Percentiles rank a stretch among this genome's conserved stretches.
Evolutionary conservation across 345 rosid species (phyloP).

Genomic region (Euphorbia lathyris): DNA sequence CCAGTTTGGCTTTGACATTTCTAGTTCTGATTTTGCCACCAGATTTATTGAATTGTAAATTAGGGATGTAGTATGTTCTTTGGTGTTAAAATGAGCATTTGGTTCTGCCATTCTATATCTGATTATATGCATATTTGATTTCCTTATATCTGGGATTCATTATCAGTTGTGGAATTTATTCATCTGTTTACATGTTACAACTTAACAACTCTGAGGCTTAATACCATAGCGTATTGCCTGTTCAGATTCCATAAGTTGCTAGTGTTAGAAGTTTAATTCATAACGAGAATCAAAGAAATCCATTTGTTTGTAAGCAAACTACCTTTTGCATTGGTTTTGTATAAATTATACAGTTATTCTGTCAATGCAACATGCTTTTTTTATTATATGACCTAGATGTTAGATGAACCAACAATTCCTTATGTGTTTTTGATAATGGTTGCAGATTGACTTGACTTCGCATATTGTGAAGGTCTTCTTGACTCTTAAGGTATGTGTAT

Average conservation of each 20-base stretch:
- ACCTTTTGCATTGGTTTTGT: background rate
- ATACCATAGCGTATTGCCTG: background rate
- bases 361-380: background rate
- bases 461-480: slow-evolving; percentile 81
- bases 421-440: slow-evolving; percentile 18
- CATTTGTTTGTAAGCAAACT: background rate
- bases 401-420: background rate
- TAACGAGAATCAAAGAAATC: background rate
- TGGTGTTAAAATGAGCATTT: background rate
- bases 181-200: background rate
- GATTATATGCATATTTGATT: background rate
- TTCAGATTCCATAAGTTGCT: background rate
- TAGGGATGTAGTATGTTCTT: background rate
- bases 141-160: background rate
- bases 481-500: slow-evolving; percentile 73
- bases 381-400: background rate
- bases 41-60: background rate
- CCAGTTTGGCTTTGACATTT: no score
- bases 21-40: background rate
- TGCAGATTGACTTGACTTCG: slow-evolving; percentile 90
- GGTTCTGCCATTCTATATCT: background rate
- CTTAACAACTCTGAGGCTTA: background rate
- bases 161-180: background rate
- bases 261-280: background rate
- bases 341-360: background rate